phyloP scores from a whole-genome alignment of 1,139 yeast genomes.

The Saccharomycopsis hybrid region DNA sequence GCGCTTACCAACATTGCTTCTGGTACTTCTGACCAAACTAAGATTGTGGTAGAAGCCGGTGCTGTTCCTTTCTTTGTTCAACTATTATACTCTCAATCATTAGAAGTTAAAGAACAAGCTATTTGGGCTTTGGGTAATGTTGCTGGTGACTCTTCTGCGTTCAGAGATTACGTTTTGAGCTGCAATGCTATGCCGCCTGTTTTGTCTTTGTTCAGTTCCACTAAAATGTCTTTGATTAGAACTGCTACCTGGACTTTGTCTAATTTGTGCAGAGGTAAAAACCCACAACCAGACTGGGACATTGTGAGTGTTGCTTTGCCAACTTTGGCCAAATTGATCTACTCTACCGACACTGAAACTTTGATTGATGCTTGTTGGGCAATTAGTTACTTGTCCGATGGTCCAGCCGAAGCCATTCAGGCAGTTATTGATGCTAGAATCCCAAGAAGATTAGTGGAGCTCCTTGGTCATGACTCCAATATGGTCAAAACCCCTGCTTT shows the following conservation, averaged over 20 bases:
- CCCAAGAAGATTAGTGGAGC: constrained; percentile 88
- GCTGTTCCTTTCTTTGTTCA: constrained; percentile 91
- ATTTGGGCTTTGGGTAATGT: constrained; percentile 99
- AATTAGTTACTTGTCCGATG: constrained; percentile 88
- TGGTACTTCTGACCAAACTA: constrained; percentile 88
- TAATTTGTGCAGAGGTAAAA: constrained; percentile 92
- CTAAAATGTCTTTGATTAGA: constrained; percentile 82
- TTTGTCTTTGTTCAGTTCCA: constrained; percentile 65
- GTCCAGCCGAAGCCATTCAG: constrained; percentile 87
- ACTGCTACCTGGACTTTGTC: constrained; percentile 98
- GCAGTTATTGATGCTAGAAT: constrained; percentile 96
- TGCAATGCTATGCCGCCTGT: constrained; percentile 91
- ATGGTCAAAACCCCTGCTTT: constrained; percentile 95
- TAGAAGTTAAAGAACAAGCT: constrained; percentile 96
- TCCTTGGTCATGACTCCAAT: constrained; percentile 75
- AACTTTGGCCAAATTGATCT: constrained; percentile 83
- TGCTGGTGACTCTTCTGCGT: constrained; percentile 91
- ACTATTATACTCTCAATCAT: constrained; percentile 69
- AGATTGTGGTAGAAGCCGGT: constrained; percentile 83
- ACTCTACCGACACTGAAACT: constrained; percentile 87
- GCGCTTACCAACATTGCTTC: constrained; percentile 97
- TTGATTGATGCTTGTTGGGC: constrained; percentile 99
- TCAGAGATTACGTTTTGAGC: constrained; percentile 80
- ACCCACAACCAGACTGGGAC: constrained; percentile 94
- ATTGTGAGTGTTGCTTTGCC: constrained; percentile 84